Evolutionary conservation across 352 stramenopile genomes (phyloP).

Genomic region (Pythium myriotylum): DNA sequence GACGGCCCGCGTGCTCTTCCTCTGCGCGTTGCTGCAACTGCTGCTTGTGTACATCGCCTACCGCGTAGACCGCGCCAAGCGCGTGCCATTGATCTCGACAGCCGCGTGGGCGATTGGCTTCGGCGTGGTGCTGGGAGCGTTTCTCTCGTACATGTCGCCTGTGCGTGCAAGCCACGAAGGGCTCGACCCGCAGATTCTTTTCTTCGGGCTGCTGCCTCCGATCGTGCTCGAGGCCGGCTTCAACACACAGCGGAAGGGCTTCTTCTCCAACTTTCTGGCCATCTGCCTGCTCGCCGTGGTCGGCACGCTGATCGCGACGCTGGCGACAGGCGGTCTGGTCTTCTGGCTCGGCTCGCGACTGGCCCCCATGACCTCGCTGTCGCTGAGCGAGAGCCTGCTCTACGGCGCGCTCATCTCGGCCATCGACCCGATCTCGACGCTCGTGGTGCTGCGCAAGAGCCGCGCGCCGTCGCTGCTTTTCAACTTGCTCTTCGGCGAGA

Average conservation of each 20-base stretch:
- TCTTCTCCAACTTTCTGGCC: constrained; percentile 49
- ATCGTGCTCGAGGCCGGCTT: constrained; percentile 73
- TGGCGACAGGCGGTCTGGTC: constrained; percentile 45
- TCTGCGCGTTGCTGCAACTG: constrained; percentile 20
- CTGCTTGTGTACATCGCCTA: constrained; percentile 27
- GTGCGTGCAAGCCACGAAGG: constrained; percentile 14
- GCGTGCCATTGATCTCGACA: constrained; percentile 20
- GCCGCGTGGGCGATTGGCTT: constrained; percentile 27
- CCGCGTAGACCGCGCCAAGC: constrained; percentile 19
- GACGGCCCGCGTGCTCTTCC: constrained; percentile 15
- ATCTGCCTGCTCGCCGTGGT: constrained; percentile 48
- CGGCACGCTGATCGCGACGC: constrained; percentile 55
- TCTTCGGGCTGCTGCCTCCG: constrained; percentile 61
- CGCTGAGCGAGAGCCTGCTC: constrained; percentile 83
- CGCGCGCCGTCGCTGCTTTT: constrained; percentile 81
- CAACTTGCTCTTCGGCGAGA: constrained; percentile 93
- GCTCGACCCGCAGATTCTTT: constrained; percentile 36
- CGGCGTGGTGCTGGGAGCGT: constrained; percentile 5
- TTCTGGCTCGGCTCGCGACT: constrained; percentile 40
- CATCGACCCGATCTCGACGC: constrained; percentile 91
- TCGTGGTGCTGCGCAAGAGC: constrained; percentile 90
- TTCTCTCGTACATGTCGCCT: constrained; percentile 17
- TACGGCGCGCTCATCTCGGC: constrained; percentile 92
- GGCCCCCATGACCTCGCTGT: constrained; percentile 72
- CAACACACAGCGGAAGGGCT: constrained; percentile 64